These are phyloP conservation scores for Pseudophaeomoniella oleicola DNA, from an alignment of 2,329 filamentous ascomycete genomes.

Conservation along the genomic window DNA sequence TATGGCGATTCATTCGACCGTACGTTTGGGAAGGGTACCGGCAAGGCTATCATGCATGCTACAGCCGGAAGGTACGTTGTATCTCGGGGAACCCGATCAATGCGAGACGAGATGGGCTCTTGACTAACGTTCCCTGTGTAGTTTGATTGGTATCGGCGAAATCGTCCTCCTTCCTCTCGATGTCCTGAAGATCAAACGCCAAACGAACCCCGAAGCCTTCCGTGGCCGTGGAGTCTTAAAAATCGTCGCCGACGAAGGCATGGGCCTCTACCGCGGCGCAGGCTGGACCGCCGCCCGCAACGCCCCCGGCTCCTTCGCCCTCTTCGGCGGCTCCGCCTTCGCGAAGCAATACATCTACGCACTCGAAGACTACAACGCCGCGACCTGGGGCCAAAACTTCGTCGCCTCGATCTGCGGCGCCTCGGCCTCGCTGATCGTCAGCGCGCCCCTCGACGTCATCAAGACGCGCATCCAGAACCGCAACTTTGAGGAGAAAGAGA, in stretches of 20 bases:
- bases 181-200: slow-evolving; percentile 97
- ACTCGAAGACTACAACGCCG: slow-evolving; percentile 88
- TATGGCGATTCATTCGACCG: slow-evolving; percentile 72
- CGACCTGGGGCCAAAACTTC: slow-evolving; percentile 91
- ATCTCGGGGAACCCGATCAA: neutral
- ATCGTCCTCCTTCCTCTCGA: slow-evolving; percentile 90
- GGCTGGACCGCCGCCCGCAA: slow-evolving; percentile 96
- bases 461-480: slow-evolving; percentile 97
- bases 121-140: slow-evolving; percentile 23
- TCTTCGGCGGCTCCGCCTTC: slow-evolving; percentile 94
- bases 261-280: slow-evolving; percentile 90
- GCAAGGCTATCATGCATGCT: slow-evolving; percentile 96
- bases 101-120: no score
- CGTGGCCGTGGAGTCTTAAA: slow-evolving; percentile 77
- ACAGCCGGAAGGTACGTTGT: slow-evolving; percentile 64
- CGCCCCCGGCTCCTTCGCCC: slow-evolving; percentile 89
- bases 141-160: slow-evolving; percentile 91
- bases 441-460: slow-evolving; percentile 92
- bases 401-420: slow-evolving; percentile 90
- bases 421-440: slow-evolving; percentile 86
- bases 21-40: slow-evolving; percentile 89
- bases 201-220: slow-evolving; percentile 98
- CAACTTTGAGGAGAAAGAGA: slow-evolving; percentile 96
- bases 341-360: slow-evolving; percentile 93
- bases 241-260: slow-evolving; percentile 87